These are phyloP conservation scores for Bryum argenteum DNA, from an alignment of 225 moss, liverwort and hornwort species.

Conservation along the genomic window DNA sequence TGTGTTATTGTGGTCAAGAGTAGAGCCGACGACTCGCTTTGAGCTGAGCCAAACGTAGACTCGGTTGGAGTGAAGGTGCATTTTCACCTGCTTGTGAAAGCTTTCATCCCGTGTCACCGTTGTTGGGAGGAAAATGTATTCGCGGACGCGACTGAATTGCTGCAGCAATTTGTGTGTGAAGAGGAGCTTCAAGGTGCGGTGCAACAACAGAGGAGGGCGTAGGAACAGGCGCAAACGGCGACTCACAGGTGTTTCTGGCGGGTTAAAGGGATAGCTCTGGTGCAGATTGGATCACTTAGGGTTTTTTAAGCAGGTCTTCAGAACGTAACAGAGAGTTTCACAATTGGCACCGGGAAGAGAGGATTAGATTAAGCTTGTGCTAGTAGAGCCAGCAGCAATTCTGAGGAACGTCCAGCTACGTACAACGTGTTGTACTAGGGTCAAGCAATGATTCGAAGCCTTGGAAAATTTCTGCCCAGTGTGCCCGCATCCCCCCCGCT, in stretches of 20 bases:
- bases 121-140: slow-evolving; percentile 35
- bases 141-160: slow-evolving; percentile 25
- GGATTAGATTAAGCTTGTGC: slow-evolving; percentile 1
- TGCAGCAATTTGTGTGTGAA: slow-evolving; percentile 26
- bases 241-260: slow-evolving; percentile 11
- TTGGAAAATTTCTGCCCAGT: slow-evolving; percentile 34
- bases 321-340: neutral
- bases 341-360: slow-evolving; percentile 5
- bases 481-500: slow-evolving; percentile 31
- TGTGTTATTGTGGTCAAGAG: slow-evolving; percentile 33
- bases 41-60: slow-evolving; percentile 7
- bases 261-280: neutral
- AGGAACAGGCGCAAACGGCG: slow-evolving; percentile 39
- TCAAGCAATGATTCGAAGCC: slow-evolving; percentile 48
- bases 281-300: slow-evolving; percentile 18
- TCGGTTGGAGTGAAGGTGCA: slow-evolving; percentile 22
- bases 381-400: neutral
- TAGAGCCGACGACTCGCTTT: slow-evolving; percentile 40
- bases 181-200: slow-evolving; percentile 22
- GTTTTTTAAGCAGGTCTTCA: neutral
- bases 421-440: slow-evolving; percentile 9
- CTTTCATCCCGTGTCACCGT: slow-evolving; percentile 2
- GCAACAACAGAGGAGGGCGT: slow-evolving; percentile 25
- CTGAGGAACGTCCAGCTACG: too few relatives aligned
- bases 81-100: neutral